phyloP scores from a whole-genome alignment of 176 grass and related monocot genomes.

The Avena sativa region DNA sequence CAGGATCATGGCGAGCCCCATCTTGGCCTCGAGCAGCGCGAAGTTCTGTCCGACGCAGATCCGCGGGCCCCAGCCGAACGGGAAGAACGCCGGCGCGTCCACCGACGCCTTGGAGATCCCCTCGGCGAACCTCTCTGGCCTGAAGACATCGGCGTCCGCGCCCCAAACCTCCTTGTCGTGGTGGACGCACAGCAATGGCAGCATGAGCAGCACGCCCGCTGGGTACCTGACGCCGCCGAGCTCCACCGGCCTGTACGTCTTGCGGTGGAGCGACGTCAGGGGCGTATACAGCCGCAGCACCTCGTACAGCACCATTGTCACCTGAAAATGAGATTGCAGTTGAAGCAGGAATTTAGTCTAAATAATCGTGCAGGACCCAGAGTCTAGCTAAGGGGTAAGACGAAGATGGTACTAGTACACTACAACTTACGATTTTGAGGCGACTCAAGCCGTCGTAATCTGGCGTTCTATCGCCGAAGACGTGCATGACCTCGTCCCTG shows the following conservation, averaged over 20 bases:
- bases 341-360: neutral
- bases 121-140: slow-evolving; percentile 70
- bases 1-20: slow-evolving; percentile 70
- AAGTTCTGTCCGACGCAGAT: slow-evolving; percentile 82
- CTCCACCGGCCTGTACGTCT: slow-evolving; percentile 54
- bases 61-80: slow-evolving; percentile 74
- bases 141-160: slow-evolving; percentile 62
- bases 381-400: neutral
- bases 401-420: neutral
- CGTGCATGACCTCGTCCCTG: slow-evolving; percentile 63
- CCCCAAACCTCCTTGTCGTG: slow-evolving; percentile 79
- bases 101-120: slow-evolving; percentile 70
- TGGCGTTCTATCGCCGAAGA: slow-evolving; percentile 52
- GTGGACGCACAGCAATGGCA: slow-evolving; percentile 56
- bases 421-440: slow-evolving; percentile 58
- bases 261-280: neutral
- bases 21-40: slow-evolving; percentile 79
- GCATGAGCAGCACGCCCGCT: slow-evolving; percentile 53
- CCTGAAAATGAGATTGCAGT: slow-evolving; percentile 24
- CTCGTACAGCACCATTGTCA: slow-evolving; percentile 84
- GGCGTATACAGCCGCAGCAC: slow-evolving; percentile 79
- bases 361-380: neutral
- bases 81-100: slow-evolving; percentile 55
- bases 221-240: slow-evolving; percentile 60
- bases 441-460: slow-evolving; percentile 66